These are phyloP conservation scores for Ophioceras dolichostomum DNA, from an alignment of 2,329 filamentous ascomycete species.

Conservation along the genomic window DNA sequence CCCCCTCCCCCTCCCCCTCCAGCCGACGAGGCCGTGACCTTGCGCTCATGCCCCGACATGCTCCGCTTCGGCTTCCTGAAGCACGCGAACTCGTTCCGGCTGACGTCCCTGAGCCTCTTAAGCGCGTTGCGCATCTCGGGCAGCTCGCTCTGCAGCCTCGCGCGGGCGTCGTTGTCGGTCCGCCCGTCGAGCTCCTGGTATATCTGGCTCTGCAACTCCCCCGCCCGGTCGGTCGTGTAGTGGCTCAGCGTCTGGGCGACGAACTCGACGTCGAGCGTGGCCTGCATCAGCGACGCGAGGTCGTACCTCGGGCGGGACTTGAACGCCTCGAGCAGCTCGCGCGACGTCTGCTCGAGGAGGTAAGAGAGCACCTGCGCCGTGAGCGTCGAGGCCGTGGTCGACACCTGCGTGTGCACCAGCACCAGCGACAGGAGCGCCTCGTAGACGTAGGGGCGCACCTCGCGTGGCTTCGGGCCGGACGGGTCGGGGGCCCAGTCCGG, in stretches of 20 bases:
- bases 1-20: too few species aligned
- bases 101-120: conserved; percentile 71
- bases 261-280: conserved; percentile 94
- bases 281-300: conserved; percentile 82
- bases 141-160: conserved; percentile 71
- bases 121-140: conserved; percentile 80
- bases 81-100: conserved; percentile 78
- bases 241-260: conserved; percentile 85
- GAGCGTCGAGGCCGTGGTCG: conserved; percentile 64
- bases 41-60: conserved; percentile 5
- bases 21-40: too few species aligned
- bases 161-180: conserved; percentile 77
- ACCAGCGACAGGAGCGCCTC: conserved; percentile 75
- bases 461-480: conserved; percentile 45
- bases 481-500: conserved; percentile 57
- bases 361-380: conserved; percentile 75
- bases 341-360: conserved; percentile 70
- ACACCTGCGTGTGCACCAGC: conserved; percentile 81
- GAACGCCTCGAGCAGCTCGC: conserved; percentile 75
- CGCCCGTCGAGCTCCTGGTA: conserved; percentile 77
- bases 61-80: conserved; percentile 54
- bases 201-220: conserved; percentile 74
- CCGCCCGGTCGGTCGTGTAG: conserved; percentile 75
- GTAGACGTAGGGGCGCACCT: conserved; percentile 84
- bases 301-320: conserved; percentile 54